Evolutionary conservation across 2,329 filamentous ascomycete genomes (phyloP).

Genomic region (Aspergillus brunneoviolaceus): DNA sequence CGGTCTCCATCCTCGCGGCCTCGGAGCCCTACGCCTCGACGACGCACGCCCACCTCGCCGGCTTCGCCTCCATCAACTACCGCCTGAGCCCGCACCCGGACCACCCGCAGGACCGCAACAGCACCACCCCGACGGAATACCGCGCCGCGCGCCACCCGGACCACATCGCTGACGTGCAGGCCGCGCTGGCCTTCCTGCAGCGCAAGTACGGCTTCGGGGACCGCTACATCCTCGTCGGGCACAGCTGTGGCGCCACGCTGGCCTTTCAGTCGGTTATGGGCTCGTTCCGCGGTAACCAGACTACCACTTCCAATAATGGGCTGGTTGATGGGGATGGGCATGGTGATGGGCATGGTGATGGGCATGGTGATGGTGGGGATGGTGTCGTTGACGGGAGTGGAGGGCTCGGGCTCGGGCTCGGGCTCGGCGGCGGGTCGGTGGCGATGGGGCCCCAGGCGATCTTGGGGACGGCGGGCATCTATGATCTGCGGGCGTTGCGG

Average conservation of each 20-base stretch:
- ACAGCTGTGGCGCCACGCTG: slow-evolving; percentile 49
- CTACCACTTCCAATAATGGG: too few species aligned
- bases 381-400: not conserved
- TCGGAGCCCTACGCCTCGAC: slow-evolving; percentile 14
- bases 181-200: slow-evolving; percentile 44
- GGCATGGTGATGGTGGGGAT: not conserved
- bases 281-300: slow-evolving; percentile 9
- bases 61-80: slow-evolving; percentile 48
- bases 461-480: slow-evolving; percentile 47
- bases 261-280: slow-evolving; percentile 47
- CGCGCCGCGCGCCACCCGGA: slow-evolving; percentile 46
- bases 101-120: slow-evolving; percentile 37
- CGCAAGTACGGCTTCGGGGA: slow-evolving; percentile 38
- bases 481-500: slow-evolving; percentile 41
- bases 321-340: too few species aligned
- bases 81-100: slow-evolving; percentile 45
- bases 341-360: too few species aligned
- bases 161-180: slow-evolving; percentile 44
- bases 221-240: slow-evolving; percentile 46
- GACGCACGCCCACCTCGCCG: slow-evolving; percentile 31
- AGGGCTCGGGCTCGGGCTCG: too few species aligned
- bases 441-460: slow-evolving; percentile 36
- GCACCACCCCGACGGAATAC: slow-evolving; percentile 27
- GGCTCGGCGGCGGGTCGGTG: not conserved
- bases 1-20: slow-evolving; percentile 34